Evolutionary conservation across 176 grass and related monocot genomes (phyloP).

Genomic region (Pharus latifolius): DNA sequence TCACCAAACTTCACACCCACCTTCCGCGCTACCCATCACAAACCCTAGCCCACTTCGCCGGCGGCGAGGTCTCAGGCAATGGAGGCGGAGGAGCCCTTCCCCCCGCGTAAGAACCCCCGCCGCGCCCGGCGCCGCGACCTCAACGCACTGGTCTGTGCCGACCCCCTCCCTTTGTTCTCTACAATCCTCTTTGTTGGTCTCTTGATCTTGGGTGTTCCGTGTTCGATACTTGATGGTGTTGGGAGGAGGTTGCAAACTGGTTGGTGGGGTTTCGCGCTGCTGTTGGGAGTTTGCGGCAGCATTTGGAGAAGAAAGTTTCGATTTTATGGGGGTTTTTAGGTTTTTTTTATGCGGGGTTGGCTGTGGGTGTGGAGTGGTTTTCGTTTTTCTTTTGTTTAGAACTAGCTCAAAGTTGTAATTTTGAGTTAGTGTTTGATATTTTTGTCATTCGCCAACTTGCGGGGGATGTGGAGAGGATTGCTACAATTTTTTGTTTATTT

Average conservation of each 20-base stretch:
- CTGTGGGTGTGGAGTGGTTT: not conserved
- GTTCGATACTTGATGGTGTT: not conserved
- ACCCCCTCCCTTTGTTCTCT: not conserved
- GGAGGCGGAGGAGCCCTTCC: slow-evolving; percentile 34
- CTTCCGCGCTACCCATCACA: slow-evolving; percentile 12
- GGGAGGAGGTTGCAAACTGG: not conserved
- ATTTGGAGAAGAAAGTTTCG: not conserved
- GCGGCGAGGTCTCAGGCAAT: slow-evolving; percentile 28
- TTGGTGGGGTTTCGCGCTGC: not conserved
- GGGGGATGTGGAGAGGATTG: too few relatives aligned
- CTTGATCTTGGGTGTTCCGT: slow-evolving; percentile 2
- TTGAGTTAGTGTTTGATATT: not conserved
- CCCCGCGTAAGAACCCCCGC: slow-evolving; percentile 33
- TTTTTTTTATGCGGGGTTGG: not conserved
- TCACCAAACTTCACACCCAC: slow-evolving; percentile 35
- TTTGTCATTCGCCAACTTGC: too few relatives aligned
- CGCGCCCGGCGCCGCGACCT: slow-evolving; percentile 56
- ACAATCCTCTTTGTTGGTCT: not conserved
- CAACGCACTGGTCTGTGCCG: slow-evolving; percentile 46
- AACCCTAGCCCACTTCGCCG: slow-evolving; percentile 28
- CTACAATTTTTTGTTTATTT: not conserved
- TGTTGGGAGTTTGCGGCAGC: not conserved
- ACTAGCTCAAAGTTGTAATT: not conserved
- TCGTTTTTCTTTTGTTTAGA: too few relatives aligned
- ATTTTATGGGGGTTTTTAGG: not conserved